Evolutionary conservation across 202 grass and related monocot species (phyloP).

Genomic region (Zizania palustris): DNA sequence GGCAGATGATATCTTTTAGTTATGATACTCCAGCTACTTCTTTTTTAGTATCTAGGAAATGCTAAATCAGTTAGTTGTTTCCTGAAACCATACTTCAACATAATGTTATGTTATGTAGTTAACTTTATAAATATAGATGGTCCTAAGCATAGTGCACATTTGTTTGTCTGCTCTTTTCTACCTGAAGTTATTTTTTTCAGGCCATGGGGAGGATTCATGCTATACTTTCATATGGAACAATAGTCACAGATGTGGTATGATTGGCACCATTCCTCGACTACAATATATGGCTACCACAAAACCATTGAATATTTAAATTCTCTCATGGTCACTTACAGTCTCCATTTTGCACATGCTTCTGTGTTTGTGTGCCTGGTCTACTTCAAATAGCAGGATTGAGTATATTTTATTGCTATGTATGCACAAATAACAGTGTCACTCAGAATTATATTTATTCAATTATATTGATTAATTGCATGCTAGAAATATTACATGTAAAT

Average conservation of each 20-base stretch:
- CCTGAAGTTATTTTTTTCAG: slow-evolving; percentile 44
- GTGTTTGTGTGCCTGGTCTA: not conserved
- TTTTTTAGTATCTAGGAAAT: slow-evolving; percentile 5
- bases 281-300: no score
- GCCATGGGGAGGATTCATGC: slow-evolving; percentile 95
- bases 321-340: slow-evolving; percentile 8
- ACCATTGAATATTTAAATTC: not conserved
- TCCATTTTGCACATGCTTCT: not conserved
- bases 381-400: not conserved
- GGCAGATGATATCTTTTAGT: not conserved
- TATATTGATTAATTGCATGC: slow-evolving; percentile 1
- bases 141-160: not conserved
- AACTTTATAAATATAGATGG: slow-evolving; percentile 1
- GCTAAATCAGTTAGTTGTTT: not conserved
- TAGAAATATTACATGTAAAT: not conserved
- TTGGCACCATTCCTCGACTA: not conserved
- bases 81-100: slow-evolving; percentile 2
- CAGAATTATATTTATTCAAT: not conserved
- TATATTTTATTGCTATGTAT: not conserved
- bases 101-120: not conserved
- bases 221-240: slow-evolving; percentile 77
- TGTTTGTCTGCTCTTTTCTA: slow-evolving; percentile 3
- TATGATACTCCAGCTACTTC: slow-evolving; percentile 10
- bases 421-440: not conserved
- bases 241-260: slow-evolving; percentile 81